Conservation (phyloP, 192 early-diverging fungal genomes). For the Kappamyces sp. region DNA sequence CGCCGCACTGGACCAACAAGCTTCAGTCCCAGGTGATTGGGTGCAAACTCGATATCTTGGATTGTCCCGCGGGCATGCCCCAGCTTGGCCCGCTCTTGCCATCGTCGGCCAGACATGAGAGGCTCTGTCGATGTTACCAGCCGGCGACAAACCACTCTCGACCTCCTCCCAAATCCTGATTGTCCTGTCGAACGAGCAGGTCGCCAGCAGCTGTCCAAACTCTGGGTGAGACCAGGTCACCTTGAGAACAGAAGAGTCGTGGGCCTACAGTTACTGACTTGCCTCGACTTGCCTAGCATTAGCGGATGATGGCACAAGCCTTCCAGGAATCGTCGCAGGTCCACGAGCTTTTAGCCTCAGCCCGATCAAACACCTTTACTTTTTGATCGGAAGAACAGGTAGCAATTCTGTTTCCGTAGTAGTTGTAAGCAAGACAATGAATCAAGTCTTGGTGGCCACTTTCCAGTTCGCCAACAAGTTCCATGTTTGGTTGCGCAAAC, state of each 20-base stretch:
- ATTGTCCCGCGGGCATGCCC: slow-evolving; percentile 67
- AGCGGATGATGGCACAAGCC: slow-evolving; percentile 27
- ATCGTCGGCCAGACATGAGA: slow-evolving; percentile 52
- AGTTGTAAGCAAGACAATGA: slow-evolving; percentile 86
- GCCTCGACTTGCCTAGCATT: not conserved
- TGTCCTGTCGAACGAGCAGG: slow-evolving; percentile 86
- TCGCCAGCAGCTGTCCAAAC: slow-evolving; percentile 84
- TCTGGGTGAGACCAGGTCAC: slow-evolving; percentile 97
- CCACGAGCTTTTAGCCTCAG: slow-evolving; percentile 65
- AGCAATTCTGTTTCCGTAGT: slow-evolving; percentile 84
- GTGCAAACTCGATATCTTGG: slow-evolving; percentile 87
- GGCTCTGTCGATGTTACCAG: slow-evolving; percentile 16
- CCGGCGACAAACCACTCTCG: slow-evolving; percentile 46
- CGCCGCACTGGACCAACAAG: slow-evolving; percentile 37
- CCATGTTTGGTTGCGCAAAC: not conserved
- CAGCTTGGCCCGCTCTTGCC: slow-evolving; percentile 57
- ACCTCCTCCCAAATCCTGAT: slow-evolving; percentile 91
- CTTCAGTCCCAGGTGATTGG: slow-evolving; percentile 70
- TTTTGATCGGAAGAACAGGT: slow-evolving; percentile 90
- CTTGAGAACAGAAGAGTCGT: slow-evolving; percentile 79
- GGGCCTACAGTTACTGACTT: slow-evolving; percentile 43
- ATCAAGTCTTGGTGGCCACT: slow-evolving; percentile 88
- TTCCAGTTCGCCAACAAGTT: slow-evolving; percentile 38
- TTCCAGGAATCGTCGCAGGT: slow-evolving; percentile 74
- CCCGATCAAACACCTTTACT: slow-evolving; percentile 90